Conservation (phyloP, 129 eudicot genomes). For the Heracleum sosnowskyi region DNA sequence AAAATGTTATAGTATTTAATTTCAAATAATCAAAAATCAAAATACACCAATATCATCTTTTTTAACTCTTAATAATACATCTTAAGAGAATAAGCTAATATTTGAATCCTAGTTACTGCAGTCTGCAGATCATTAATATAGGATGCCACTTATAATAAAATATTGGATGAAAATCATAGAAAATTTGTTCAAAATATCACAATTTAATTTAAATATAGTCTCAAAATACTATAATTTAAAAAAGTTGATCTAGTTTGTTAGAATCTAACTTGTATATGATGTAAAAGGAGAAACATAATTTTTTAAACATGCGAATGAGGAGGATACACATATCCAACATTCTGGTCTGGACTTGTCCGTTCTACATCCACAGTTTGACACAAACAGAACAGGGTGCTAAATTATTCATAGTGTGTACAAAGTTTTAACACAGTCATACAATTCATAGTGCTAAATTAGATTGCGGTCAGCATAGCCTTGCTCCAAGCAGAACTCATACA, state of each 20-base stretch:
- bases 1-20: too few species aligned
- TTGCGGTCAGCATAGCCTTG: constrained; percentile 79
- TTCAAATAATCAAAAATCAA: too few species aligned
- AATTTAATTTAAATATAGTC: background rate
- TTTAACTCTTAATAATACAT: too few species aligned
- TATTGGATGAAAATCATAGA: background rate
- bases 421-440: constrained; percentile 27
- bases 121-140: too few species aligned
- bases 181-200: too few species aligned
- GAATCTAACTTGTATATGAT: background rate
- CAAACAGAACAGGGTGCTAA: background rate
- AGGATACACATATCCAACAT: background rate
- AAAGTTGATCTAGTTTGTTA: background rate
- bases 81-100: too few species aligned
- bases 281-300: background rate
- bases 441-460: constrained; percentile 20
- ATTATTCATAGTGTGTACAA: background rate
- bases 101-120: too few species aligned
- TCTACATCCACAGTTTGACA: background rate
- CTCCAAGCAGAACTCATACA: constrained; percentile 74
- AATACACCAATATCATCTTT: too few species aligned
- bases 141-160: background rate
- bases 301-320: background rate
- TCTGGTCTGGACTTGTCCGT: background rate
- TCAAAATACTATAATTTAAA: background rate